These are phyloP conservation scores for Penicillium sp. DNA, from an alignment of 2,329 filamentous ascomycete species.

Conservation along the genomic window DNA sequence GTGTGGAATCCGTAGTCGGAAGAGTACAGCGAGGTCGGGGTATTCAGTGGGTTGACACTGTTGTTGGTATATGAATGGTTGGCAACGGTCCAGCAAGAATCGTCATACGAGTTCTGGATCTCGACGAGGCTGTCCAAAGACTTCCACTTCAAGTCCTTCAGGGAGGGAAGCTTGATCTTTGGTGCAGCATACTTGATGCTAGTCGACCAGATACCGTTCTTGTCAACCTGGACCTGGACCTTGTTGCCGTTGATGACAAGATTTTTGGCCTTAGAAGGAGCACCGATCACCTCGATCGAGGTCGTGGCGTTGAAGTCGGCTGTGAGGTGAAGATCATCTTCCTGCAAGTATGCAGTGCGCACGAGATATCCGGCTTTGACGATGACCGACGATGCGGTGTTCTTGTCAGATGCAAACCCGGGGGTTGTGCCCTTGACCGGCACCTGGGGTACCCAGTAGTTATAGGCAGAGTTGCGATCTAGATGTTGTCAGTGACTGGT, in stretches of 20 bases:
- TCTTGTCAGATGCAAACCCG: conserved; percentile 31
- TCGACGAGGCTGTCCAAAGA: conserved; percentile 69
- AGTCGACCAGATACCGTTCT: conserved; percentile 49
- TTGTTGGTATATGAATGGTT: conserved; percentile 59
- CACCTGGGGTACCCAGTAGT: conserved; percentile 44
- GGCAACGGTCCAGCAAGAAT: conserved; percentile 62
- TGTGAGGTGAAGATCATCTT: conserved; percentile 56
- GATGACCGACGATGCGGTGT: conserved; percentile 35
- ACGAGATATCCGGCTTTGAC: conserved; percentile 44
- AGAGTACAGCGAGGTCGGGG: conserved; percentile 62
- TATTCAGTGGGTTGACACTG: conserved; percentile 52
- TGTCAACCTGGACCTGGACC: conserved; percentile 39
- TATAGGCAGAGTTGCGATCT: conserved; percentile 51
- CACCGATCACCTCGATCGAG: conserved; percentile 63
- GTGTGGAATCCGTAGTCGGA: conserved; percentile 71
- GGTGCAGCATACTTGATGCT: conserved; percentile 51
- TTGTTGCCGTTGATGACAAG: conserved; percentile 59
- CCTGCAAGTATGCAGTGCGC: conserved; percentile 50
- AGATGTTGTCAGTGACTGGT: conserved; percentile 12
- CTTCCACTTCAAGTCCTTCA: conserved; percentile 62
- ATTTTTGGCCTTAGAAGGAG: conserved; percentile 50
- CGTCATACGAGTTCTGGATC: conserved; percentile 60
- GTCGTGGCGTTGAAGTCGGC: conserved; percentile 71
- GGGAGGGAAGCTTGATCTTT: conserved; percentile 52
- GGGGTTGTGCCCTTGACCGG: conserved; percentile 23